These are phyloP conservation scores for Penicillium griseofulvum DNA, from an alignment of 2,329 filamentous ascomycete species.

Conservation along the genomic window DNA sequence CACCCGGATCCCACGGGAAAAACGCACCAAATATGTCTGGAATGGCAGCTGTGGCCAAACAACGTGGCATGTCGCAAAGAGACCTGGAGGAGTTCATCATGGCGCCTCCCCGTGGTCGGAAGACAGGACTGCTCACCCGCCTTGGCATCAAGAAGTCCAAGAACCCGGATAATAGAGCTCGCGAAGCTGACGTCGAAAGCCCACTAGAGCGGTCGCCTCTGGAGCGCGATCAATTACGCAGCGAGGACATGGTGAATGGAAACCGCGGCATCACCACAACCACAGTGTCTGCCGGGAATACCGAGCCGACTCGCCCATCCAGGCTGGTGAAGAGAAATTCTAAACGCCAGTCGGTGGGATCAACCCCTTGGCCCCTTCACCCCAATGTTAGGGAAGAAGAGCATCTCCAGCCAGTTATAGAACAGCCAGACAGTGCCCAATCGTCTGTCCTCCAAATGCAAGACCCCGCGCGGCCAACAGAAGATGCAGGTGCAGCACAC, in stretches of 20 bases:
- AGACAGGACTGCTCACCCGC: slow-evolving; percentile 33
- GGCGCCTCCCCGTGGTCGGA: slow-evolving; percentile 29
- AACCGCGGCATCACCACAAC: slow-evolving; percentile 15
- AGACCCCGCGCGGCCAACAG: background rate
- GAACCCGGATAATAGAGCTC: slow-evolving; percentile 40
- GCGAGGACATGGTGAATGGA: slow-evolving; percentile 22
- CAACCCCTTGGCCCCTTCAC: slow-evolving; percentile 30
- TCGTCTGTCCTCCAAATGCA: slow-evolving; percentile 5
- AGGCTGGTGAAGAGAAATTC: slow-evolving; percentile 31
- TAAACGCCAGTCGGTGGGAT: slow-evolving; percentile 18
- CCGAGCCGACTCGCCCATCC: slow-evolving; percentile 18
- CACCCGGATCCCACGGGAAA: slow-evolving; percentile 27
- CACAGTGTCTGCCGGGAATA: slow-evolving; percentile 20
- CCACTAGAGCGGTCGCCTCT: slow-evolving; percentile 59
- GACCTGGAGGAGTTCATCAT: slow-evolving; percentile 37
- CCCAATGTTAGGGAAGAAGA: background rate
- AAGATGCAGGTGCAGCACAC: background rate
- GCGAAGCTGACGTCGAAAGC: slow-evolving; percentile 56
- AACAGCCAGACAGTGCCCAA: slow-evolving; percentile 10
- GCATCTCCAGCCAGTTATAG: slow-evolving; percentile 7
- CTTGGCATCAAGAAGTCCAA: slow-evolving; percentile 32
- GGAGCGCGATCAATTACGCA: slow-evolving; percentile 42
- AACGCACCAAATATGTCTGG: slow-evolving; percentile 37
- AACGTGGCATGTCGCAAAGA: slow-evolving; percentile 57
- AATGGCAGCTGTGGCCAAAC: slow-evolving; percentile 36